These are phyloP conservation scores for Monotropa hypopitys DNA, from an alignment of 179 eudicot genomes.

Conservation along the genomic window DNA sequence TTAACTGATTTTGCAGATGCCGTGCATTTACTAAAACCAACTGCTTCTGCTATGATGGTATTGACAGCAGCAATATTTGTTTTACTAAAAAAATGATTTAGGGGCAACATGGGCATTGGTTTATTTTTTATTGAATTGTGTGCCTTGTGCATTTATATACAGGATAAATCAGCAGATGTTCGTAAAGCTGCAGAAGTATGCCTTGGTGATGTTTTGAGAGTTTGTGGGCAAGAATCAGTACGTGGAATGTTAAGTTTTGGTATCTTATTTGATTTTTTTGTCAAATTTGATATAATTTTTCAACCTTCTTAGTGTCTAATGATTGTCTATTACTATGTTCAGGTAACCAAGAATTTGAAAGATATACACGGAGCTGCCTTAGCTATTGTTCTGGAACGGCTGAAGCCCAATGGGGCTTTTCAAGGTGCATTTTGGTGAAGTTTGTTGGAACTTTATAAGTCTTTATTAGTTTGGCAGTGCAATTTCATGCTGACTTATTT, in stretches of 20 bases:
- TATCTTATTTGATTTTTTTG: not conserved
- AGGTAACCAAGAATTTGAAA: constrained; percentile 75
- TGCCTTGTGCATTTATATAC: constrained; percentile 7
- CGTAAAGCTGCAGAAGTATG: constrained; percentile 93
- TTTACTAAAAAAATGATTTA: not conserved
- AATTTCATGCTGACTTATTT: not conserved
- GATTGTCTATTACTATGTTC: constrained; percentile 2
- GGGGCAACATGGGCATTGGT: not conserved
- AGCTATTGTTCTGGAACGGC: constrained; percentile 57
- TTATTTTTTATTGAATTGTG: not conserved
- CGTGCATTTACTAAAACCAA: constrained; percentile 65
- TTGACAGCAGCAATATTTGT: not conserved
- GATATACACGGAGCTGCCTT: constrained; percentile 93
- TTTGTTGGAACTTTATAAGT: not conserved
- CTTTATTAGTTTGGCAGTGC: constrained; percentile 2
- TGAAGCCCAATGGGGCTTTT: constrained; percentile 46
- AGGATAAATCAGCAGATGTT: constrained; percentile 99
- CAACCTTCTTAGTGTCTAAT: constrained; percentile 4
- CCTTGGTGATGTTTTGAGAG: constrained; percentile 62
- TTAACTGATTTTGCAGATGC: constrained; percentile 69
- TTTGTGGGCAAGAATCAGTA: constrained; percentile 71
- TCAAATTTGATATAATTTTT: not conserved
- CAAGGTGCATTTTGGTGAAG: constrained; percentile 34
- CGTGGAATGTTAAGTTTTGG: not conserved
- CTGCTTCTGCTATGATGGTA: constrained; percentile 85